A percentile compares a stretch with the other conserved stretches of the same genome.
Conservation (phyloP, 441 rosid species). For the Hura crepitans region DNA sequence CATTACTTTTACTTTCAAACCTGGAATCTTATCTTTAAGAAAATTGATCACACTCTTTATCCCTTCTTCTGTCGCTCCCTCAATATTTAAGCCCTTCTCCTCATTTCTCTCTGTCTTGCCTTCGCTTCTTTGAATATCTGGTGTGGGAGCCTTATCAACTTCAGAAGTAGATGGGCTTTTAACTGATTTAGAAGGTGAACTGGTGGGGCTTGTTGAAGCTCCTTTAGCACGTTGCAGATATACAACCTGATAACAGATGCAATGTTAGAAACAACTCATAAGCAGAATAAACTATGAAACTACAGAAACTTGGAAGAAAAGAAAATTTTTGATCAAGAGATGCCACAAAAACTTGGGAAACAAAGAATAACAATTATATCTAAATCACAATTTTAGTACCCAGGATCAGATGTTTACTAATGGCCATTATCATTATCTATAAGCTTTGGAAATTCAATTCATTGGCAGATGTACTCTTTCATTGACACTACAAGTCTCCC, state of each 20-base stretch:
- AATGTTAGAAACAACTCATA: conserved; percentile 18
- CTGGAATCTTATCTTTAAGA: conserved; percentile 92
- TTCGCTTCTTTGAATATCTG: conserved; percentile 59
- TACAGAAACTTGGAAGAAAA: neutral
- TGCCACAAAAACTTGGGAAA: neutral
- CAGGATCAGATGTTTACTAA: neutral
- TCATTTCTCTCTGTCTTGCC: conserved; percentile 54
- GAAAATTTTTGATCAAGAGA: neutral
- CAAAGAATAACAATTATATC: neutral
- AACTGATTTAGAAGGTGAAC: conserved; percentile 39
- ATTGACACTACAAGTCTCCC: neutral
- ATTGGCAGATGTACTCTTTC: neutral
- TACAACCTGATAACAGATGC: conserved; percentile 55
- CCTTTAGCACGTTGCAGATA: conserved; percentile 59
- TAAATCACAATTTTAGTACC: neutral
- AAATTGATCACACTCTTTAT: conserved; percentile 82
- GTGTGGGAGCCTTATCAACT: conserved; percentile 42
- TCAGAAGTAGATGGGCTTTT: conserved; percentile 40
- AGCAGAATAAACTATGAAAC: neutral
- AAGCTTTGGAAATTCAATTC: neutral
- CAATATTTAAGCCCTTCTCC: conserved; percentile 58
- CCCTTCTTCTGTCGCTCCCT: conserved; percentile 85
- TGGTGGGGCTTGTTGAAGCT: conserved; percentile 37
- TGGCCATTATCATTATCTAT: neutral
- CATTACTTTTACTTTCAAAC: conserved; percentile 74